Evolutionary conservation across 208 protist species (phyloP).

Genomic region (Leishmania gerbilli): DNA sequence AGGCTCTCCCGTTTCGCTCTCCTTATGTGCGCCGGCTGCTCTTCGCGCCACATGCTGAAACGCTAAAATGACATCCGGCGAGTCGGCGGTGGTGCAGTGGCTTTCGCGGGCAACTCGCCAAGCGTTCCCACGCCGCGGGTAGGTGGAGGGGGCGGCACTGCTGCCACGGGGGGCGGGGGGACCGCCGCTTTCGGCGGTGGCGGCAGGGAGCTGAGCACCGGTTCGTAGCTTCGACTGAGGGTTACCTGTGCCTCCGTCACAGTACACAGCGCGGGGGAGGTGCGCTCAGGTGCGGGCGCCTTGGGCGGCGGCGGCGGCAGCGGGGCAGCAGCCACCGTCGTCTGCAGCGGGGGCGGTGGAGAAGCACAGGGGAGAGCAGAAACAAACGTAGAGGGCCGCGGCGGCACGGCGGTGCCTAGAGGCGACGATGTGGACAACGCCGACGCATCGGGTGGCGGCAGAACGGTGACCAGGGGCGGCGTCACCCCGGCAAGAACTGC

Average conservation of each 20-base stretch:
- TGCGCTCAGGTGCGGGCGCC: not conserved
- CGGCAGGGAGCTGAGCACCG: slow-evolving; percentile 30
- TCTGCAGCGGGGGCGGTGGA: not conserved
- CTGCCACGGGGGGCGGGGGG: not conserved
- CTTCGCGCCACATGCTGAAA: not conserved
- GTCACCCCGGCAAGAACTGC: not conserved
- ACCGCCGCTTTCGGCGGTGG: slow-evolving; percentile 14
- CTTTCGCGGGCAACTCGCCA: slow-evolving; percentile 3
- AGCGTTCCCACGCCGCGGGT: not conserved
- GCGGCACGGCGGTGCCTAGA: not conserved
- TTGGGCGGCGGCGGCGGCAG: slow-evolving; percentile 8
- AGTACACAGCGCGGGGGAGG: not conserved
- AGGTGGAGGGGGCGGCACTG: slow-evolving; percentile 2
- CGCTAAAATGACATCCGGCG: slow-evolving; percentile 37
- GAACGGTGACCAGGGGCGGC: not conserved
- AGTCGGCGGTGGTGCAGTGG: not conserved
- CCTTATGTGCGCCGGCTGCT: not conserved
- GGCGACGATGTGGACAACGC: slow-evolving; percentile 5
- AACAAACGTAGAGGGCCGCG: slow-evolving; percentile 11
- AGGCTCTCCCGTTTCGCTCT: not conserved
- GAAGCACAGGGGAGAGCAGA: not conserved
- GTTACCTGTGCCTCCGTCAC: slow-evolving; percentile 26
- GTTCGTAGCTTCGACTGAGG: slow-evolving; percentile 46
- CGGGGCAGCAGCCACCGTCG: not conserved
- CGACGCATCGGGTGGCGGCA: not conserved